Base-by-base conservation (phyloP, 1,139 yeast species). In the Debaryomyces sp. region DNA sequence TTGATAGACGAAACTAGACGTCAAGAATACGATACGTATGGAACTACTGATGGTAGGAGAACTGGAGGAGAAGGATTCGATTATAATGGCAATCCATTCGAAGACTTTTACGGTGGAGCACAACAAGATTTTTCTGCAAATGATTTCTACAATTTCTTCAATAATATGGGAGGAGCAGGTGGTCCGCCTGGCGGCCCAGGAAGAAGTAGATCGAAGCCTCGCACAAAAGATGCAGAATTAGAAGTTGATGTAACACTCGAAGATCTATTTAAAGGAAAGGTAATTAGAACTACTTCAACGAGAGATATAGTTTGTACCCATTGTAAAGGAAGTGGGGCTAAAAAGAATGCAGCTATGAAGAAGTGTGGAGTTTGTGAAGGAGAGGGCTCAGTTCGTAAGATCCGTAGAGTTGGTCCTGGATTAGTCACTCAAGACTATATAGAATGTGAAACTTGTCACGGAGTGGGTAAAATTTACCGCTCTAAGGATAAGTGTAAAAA, bases 251-350 rank as follows among this genome's bases (percentile, higher is more conserved):
- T 91, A 7, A 77, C 87, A 0, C 68, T 91, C 48, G 90, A 84
- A 49, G 97, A 92, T 53, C 68, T 90, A 41, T 94, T 82, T 73
- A 81, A 81, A 56, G 98, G 99, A 8, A 89, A 89, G 62, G 81
- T 84, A 13, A 78, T 90, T 54, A 87, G 89, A 63, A 82, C 89
- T 60, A 80, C 89, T 3, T 80, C 89, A 4, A 82, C 87, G 3
- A 80, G 97, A 61, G 82, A 88, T 60, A 77, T 87, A 17, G 69
- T 90, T 6, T 92, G 98, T 70, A 65, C 75, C 1, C 64, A 71
- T 39, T 92, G 98, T 67, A 71, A 76, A 44, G 98, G 97, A 1
- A 67, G 80, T 1, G 97, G 97, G 1, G 83, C 87, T 29, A 82
- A 78, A 55, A 75, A 81, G 46, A 74, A 80, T 50, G 91, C 96